Base-by-base conservation (phyloP, 2,329 filamentous ascomycete species). In the Peltaster fructicola region DNA sequence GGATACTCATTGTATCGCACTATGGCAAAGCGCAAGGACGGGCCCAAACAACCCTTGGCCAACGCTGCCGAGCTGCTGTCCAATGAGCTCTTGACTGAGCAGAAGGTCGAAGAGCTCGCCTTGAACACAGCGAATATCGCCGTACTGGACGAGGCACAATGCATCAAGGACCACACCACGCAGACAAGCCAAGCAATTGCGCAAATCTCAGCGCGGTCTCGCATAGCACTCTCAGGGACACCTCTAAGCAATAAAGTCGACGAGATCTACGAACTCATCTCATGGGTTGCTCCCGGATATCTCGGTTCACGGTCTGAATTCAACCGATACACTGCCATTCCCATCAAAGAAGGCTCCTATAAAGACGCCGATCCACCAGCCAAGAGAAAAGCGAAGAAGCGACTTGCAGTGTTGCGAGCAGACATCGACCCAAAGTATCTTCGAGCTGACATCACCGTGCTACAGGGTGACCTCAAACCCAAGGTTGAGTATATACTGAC, bases 231-330 rank as follows among this genome's bases (percentile, higher is more conserved):
- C 32, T 91, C 82, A 1, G 84, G 82, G 1, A 85, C 82, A 0
- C 84, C 84, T 1, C 56, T 93, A 25, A 72, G 78, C 4, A 93
- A 92, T 43, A 77, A 80, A 25, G 68, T 92, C 1, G 56, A 65
- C 14, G 84, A 93, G 39, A 91, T 91, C 42, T 81, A 73, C 42
- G 56, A 71, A n/a, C 79, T 91, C 68, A 74, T 92, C 30, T 66
- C 84, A 34, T 92, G 81, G 80, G 70, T 88, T 24, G 73, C 79
- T 2, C 77, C 78, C 0, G 68, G 68, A 13, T 92, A 79, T 44
- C 59, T 92, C 3, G 81, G 80, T 1, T 60, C 65, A 3, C 50
- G 61, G 7, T 40, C 50, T 1, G 73, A 84, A 40, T 93, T 93
- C 46, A 63, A 59, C 11, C 45, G 58, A 1, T 64, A 71, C n/a